Evolutionary conservation across 2,329 filamentous ascomycete species (phyloP).

Genomic region (Colletotrichum endophyticum): DNA sequence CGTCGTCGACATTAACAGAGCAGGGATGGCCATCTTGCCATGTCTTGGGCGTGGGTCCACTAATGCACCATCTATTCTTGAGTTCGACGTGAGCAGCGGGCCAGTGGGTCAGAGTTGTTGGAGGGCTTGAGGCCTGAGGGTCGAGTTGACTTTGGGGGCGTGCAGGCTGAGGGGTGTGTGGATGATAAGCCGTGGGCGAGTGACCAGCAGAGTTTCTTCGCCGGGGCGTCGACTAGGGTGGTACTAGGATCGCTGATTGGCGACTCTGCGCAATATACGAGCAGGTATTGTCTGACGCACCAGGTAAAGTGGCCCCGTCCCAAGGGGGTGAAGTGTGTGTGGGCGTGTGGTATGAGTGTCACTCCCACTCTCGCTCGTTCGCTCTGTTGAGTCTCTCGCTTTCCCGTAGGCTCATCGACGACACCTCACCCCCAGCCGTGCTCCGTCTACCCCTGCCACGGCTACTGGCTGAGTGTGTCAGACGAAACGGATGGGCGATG

Average conservation of each 20-base stretch:
- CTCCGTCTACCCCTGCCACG: constrained; percentile 17
- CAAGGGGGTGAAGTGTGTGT: constrained; percentile 25
- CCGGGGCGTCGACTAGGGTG: constrained; percentile 27
- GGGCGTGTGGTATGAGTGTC: constrained; percentile 5
- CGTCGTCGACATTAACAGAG: constrained; percentile 25
- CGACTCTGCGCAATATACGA: constrained; percentile 57
- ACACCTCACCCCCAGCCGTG: constrained; percentile 12
- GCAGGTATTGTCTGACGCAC: constrained; percentile 54
- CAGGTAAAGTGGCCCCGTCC: constrained; percentile 44
- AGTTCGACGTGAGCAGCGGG: constrained; percentile 27
- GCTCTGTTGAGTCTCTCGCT: constrained; percentile 3
- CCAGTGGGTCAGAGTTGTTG: constrained; percentile 37
- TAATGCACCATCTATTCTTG: constrained; percentile 52
- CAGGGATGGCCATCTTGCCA: constrained; percentile 30
- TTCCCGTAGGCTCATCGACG: neutral
- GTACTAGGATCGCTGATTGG: constrained; percentile 34
- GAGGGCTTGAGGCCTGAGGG: constrained; percentile 17
- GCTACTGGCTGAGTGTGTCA: constrained; percentile 17
- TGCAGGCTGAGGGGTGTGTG: constrained; percentile 24
- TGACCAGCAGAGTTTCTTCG: constrained; percentile 26
- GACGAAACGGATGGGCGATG: constrained; percentile 20
- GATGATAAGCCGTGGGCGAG: constrained; percentile 23
- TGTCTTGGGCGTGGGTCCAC: constrained; percentile 28
- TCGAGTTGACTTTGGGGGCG: constrained; percentile 13
- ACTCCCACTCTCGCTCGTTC: neutral